These are phyloP conservation scores for Tuber melanosporum DNA, from an alignment of 495 filamentous ascomycete species.

Conservation along the genomic window DNA sequence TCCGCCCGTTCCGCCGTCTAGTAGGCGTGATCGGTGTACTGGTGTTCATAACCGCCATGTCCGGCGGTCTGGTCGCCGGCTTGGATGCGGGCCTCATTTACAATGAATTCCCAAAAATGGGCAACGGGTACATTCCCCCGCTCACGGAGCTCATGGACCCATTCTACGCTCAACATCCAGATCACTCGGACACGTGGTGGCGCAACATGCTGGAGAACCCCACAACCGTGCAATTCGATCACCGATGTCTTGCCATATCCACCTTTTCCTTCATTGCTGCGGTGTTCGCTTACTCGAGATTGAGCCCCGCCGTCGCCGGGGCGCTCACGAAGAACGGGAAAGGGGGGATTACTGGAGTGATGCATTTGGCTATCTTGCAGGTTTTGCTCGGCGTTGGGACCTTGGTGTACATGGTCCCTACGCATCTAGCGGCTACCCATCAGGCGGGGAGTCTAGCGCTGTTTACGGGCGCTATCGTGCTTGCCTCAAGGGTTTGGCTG, in stretches of 20 bases:
- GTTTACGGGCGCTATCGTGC: conserved; percentile 69
- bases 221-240: conserved; percentile 85
- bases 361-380: conserved; percentile 77
- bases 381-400: conserved; percentile 81
- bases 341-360: conserved; percentile 69
- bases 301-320: conserved; percentile 54
- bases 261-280: conserved; percentile 76
- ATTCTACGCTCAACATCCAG: conserved; percentile 75
- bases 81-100: conserved; percentile 95
- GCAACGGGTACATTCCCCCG: conserved; percentile 70
- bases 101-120: conserved; percentile 97
- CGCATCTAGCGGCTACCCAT: conserved; percentile 78
- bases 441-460: conserved; percentile 86
- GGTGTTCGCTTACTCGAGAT: conserved; percentile 68
- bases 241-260: conserved; percentile 81
- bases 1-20: conserved; percentile 65
- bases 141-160: conserved; percentile 70
- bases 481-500: conserved; percentile 49
- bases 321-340: conserved; percentile 58
- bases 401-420: conserved; percentile 85
- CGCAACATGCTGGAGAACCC: conserved; percentile 96
- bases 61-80: conserved; percentile 86
- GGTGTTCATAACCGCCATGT: conserved; percentile 85
- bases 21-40: conserved; percentile 66
- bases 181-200: conserved; percentile 81